These are phyloP conservation scores for Trapa bicornis DNA, from an alignment of 345 rosid species.

Conservation along the genomic window DNA sequence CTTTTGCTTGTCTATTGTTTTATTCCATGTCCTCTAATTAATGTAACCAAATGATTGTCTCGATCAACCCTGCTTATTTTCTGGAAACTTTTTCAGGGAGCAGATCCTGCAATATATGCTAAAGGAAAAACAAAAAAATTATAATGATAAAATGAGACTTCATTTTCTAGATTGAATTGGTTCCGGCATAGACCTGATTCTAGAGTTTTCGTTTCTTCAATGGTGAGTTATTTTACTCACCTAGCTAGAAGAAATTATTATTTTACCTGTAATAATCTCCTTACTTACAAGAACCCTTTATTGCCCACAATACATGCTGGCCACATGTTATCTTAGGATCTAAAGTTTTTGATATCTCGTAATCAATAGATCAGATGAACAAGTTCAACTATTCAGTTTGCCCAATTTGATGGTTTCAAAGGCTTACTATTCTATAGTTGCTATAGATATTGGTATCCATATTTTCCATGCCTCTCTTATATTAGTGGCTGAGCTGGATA, in stretches of 20 bases:
- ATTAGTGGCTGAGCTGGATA: background rate
- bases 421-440: background rate
- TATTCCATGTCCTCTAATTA: background rate
- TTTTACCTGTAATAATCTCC: background rate
- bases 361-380: background rate
- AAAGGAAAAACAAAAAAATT: background rate
- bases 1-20: background rate
- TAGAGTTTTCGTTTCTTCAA: background rate
- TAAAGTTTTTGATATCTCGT: background rate
- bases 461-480: background rate
- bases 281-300: background rate
- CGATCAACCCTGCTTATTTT: background rate
- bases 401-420: background rate
- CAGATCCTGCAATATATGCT: background rate
- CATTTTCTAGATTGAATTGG: background rate
- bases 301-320: background rate
- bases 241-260: background rate
- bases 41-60: background rate
- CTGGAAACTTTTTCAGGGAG: background rate
- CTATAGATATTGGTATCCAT: background rate
- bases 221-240: background rate
- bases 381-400: background rate
- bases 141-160: background rate
- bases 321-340: background rate
- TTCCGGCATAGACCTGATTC: background rate